Base-by-base conservation (phyloP, 106 monocot genomes). In the Acanthochlamys bracteata region DNA sequence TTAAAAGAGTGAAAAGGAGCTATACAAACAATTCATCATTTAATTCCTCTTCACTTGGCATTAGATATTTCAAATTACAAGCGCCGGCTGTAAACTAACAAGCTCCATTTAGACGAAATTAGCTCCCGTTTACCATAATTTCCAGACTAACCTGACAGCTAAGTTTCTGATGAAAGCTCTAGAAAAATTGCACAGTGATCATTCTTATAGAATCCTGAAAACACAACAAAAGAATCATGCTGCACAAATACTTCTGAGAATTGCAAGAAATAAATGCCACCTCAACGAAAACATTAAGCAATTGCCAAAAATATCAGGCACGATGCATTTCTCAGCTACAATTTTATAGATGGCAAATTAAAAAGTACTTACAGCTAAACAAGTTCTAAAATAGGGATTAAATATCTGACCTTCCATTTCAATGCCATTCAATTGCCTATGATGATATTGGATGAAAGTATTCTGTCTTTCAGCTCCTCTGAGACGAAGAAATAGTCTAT, bases 401-500 rank as follows among this genome's bases (percentile, higher is more conserved):
- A 21, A 61, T 14, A 24, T 42, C 21, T 76, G 75, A 98, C 98
- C 98, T 83, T 88, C 73, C 23, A 85, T 72, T 73, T 98, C 91
- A 75, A 98, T 89, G 27, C 98, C 98, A 25, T 69, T 80, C 7
- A 92, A 92, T 75, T 92, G 91, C 54, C n/a, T n/a, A n/a, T n/a
- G n/a, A n/a, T n/a, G n/a, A 89, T 81, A 42, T 88, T 74, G 67
- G 92, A 98, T 24, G 83, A 55, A 60, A 78, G 52, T 26, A 92
- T 86, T 68, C 73, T 60, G 7, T 83, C 80, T 69, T 85, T 92
- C 1, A 98, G 56, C 43, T 79, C 20, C 55, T 98, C 98, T 22
- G 98, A 88, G 42, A 98, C 83, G 39, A 92, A 42, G 73, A 91
- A 98, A 73, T 98, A 98, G 73, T 98, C 98, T 7, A 98, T 92